Evolutionary conservation across 1,284 basidiomycete species (phyloP).

Genomic region (Leccinum ponderosum): DNA sequence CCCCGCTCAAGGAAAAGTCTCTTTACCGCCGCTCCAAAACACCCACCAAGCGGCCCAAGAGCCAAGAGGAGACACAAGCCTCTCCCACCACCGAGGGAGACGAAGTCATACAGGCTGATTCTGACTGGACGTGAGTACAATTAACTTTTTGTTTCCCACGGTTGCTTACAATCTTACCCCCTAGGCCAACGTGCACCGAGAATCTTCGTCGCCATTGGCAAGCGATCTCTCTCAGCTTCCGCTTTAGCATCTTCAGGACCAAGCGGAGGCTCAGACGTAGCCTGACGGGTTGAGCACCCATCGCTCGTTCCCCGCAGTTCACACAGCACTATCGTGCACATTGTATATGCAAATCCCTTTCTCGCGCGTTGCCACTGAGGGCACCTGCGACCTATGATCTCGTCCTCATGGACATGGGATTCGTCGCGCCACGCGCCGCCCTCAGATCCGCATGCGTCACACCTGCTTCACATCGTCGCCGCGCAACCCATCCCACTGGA

Average conservation of each 20-base stretch:
- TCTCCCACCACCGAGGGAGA: slow-evolving; percentile 8
- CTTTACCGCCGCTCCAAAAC: slow-evolving; percentile 20
- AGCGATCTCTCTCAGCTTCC: slow-evolving; percentile 50
- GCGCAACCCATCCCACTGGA: slow-evolving; percentile 15
- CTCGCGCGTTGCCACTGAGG: slow-evolving; percentile 23
- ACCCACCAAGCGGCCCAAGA: slow-evolving; percentile 16
- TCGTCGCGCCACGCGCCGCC: slow-evolving; percentile 25
- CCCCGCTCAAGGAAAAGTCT: slow-evolving; percentile 31
- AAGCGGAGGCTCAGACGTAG: slow-evolving; percentile 44
- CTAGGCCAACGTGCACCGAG: slow-evolving; percentile 55
- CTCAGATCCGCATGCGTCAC: slow-evolving; percentile 25
- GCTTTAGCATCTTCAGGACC: slow-evolving; percentile 59
- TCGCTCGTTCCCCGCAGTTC: slow-evolving; percentile 2
- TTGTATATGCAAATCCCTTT: slow-evolving; percentile 25
- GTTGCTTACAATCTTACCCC: slow-evolving; percentile 3
- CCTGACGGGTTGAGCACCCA: slow-evolving; percentile 25
- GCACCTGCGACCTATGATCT: slow-evolving; percentile 21
- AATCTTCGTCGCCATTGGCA: slow-evolving; percentile 58
- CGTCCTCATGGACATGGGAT: slow-evolving; percentile 19
- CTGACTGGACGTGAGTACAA: slow-evolving; percentile 38
- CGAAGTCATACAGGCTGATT: slow-evolving; percentile 27
- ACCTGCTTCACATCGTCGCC: slow-evolving; percentile 19
- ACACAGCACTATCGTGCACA: slow-evolving; percentile 17
- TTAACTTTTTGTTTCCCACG: background rate
- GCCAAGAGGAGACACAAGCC: slow-evolving; percentile 32